Conservation (phyloP, 306 rosid species). For the Pterocarpus santalinus region DNA sequence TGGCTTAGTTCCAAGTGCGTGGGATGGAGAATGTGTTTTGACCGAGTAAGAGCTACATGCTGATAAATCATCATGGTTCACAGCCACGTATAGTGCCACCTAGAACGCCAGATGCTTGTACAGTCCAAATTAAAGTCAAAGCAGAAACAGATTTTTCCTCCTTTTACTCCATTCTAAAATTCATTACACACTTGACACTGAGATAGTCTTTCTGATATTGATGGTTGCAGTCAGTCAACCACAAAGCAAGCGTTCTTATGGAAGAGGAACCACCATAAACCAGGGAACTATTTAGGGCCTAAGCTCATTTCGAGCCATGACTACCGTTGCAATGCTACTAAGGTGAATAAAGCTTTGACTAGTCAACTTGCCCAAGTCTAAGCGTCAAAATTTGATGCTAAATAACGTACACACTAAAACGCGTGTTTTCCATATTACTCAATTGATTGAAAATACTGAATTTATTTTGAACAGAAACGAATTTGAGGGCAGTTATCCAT, state of each 20-base stretch:
- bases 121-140: background rate
- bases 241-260: background rate
- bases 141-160: background rate
- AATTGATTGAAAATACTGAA: background rate
- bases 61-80: background rate
- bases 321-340: slow-evolving; percentile 8
- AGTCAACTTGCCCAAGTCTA: background rate
- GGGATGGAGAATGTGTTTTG: background rate
- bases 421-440: background rate
- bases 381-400: slow-evolving; percentile 16
- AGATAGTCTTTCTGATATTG: background rate
- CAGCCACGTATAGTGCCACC: background rate
- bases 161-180: background rate
- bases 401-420: background rate
- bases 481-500: too few species aligned
- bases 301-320: slow-evolving; percentile 33
- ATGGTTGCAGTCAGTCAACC: slow-evolving; percentile 23
- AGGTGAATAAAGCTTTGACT: background rate
- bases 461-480: background rate
- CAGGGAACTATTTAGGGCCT: background rate
- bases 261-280: background rate
- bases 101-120: background rate
- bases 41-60: slow-evolving; percentile 2
- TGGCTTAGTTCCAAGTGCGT: background rate
- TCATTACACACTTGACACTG: background rate